Conservation (phyloP, 345 rosid species). For the Theobroma cacao region DNA sequence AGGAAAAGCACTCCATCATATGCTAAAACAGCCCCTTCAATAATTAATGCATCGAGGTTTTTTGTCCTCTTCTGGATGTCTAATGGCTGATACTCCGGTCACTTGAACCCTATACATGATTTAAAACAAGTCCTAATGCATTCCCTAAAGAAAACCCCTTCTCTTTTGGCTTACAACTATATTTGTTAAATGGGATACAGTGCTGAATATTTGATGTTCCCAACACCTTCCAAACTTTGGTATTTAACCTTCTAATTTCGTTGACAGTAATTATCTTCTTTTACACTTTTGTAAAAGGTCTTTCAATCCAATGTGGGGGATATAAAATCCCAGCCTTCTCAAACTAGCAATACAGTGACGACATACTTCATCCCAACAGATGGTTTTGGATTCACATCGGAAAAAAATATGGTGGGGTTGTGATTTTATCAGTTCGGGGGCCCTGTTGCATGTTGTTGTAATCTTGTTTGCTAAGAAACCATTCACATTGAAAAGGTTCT, state of each 20-base stretch:
- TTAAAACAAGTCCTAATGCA: not conserved
- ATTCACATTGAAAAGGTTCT: not conserved
- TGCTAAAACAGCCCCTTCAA: not conserved
- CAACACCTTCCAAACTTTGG: too few relatives aligned
- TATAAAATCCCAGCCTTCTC: too few relatives aligned
- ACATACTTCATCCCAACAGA: not conserved
- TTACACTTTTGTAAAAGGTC: too few relatives aligned
- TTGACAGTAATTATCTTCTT: too few relatives aligned
- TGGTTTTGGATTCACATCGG: too few relatives aligned
- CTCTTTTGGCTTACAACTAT: too few relatives aligned
- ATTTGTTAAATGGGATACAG: too few relatives aligned
- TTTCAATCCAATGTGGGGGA: too few relatives aligned
- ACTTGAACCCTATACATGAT: not conserved
- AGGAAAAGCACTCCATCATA: not conserved
- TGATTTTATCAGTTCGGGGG: not conserved
- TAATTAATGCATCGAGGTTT: not conserved
- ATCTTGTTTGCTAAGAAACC: not conserved
- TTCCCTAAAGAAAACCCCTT: not conserved
- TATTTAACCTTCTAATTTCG: too few relatives aligned
- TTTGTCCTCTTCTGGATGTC: not conserved
- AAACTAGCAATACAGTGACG: too few relatives aligned
- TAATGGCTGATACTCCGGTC: not conserved
- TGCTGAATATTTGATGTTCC: too few relatives aligned
- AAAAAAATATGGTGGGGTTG: not conserved
- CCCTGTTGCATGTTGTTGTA: not conserved